Conservation (phyloP, 2,329 filamentous ascomycete species). For the Botryotinia globosa region DNA sequence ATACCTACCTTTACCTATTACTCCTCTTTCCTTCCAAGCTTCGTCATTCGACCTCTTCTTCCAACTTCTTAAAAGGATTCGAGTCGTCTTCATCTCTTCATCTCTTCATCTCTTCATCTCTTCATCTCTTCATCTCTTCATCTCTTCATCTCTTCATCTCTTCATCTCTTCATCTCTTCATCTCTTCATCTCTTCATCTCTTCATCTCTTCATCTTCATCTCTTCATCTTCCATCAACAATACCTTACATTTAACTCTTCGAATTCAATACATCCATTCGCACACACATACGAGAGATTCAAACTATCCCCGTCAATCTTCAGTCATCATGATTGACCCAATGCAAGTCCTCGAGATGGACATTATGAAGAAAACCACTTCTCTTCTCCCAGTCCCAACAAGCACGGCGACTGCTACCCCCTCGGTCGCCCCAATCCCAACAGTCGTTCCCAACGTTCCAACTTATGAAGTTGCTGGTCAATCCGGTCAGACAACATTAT, state of each 20-base stretch:
- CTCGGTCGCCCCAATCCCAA: slow-evolving; percentile 28
- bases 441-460: slow-evolving; percentile 29
- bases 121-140: too few relatives aligned
- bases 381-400: slow-evolving; percentile 21
- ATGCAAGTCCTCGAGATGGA: slow-evolving; percentile 29
- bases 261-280: too few relatives aligned
- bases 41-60: background rate
- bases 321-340: slow-evolving; percentile 34
- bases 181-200: background rate
- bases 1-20: too few relatives aligned
- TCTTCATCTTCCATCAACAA: background rate
- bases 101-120: background rate
- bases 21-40: background rate
- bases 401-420: slow-evolving; percentile 21
- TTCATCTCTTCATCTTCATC: background rate
- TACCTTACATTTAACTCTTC: background rate
- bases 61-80: background rate
- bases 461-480: slow-evolving; percentile 31
- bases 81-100: too few relatives aligned
- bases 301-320: background rate
- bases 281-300: background rate
- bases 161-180: too few relatives aligned
- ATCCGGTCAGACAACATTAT: slow-evolving; percentile 36
- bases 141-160: background rate
- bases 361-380: slow-evolving; percentile 24